Evolutionary conservation across 2,329 filamentous ascomycete genomes (phyloP).

Genomic region (Fusarium buharicum): DNA sequence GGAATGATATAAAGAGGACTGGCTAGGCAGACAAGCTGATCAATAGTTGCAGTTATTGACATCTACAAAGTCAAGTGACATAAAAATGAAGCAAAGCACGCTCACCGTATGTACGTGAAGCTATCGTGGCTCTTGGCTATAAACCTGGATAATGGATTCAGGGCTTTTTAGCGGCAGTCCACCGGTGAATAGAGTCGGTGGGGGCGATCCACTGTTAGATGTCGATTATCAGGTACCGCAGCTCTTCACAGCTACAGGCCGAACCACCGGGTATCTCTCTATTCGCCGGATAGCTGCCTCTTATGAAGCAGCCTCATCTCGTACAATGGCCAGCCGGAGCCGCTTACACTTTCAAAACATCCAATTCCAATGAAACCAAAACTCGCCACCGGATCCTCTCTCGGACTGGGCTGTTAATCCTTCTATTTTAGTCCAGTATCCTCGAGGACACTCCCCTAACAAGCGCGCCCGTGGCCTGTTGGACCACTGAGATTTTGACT

Average conservation of each 20-base stretch:
- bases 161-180: slow-evolving; percentile 16
- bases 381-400: slow-evolving; percentile 40
- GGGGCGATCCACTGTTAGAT: slow-evolving; percentile 26
- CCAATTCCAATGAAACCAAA: slow-evolving; percentile 7
- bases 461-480: slow-evolving; percentile 30
- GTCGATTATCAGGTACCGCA: slow-evolving; percentile 14
- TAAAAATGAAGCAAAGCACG: neutral
- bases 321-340: slow-evolving; percentile 11
- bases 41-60: no score
- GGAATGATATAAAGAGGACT: no score
- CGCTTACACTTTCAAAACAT: slow-evolving; percentile 4
- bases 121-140: no score
- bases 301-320: slow-evolving; percentile 1
- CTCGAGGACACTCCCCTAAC: slow-evolving; percentile 21
- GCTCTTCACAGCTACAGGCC: neutral
- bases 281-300: slow-evolving; percentile 10
- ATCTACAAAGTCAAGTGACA: no score
- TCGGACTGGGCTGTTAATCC: slow-evolving; percentile 13
- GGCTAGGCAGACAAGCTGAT: no score
- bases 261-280: slow-evolving; percentile 15
- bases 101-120: neutral
- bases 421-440: slow-evolving; percentile 37
- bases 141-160: neutral
- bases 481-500: slow-evolving; percentile 30
- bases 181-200: neutral